A percentile compares a stretch with the other conserved stretches of the same genome.
phyloP scores from a whole-genome alignment of 163 green algal species.

The Scenedesmus sp. region DNA sequence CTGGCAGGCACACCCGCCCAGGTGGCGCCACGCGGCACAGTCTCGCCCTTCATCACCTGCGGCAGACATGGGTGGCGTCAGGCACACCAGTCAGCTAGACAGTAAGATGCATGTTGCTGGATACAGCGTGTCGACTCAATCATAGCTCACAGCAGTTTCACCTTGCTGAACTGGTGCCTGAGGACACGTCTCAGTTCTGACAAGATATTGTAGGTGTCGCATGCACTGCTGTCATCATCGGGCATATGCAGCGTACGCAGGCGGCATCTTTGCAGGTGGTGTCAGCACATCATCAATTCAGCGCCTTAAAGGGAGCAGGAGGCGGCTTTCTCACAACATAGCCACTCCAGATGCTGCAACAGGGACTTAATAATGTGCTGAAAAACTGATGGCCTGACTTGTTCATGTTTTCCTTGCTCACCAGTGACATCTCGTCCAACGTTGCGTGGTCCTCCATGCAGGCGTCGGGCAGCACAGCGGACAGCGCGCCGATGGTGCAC shows the following conservation, averaged over 20 bases:
- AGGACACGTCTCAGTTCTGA: too few species aligned
- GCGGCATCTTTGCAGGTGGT: too few species aligned
- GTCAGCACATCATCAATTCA: not conserved
- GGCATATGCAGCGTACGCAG: too few species aligned
- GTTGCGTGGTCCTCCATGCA: not conserved
- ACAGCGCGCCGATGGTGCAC: not conserved
- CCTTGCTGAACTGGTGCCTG: too few species aligned
- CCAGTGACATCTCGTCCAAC: not conserved
- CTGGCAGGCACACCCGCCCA: not conserved
- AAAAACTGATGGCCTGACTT: not conserved
- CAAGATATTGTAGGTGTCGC: too few species aligned
- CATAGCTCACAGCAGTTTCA: too few species aligned
- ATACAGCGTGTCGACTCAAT: too few species aligned
- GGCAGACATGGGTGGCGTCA: not conserved
- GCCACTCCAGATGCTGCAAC: too few species aligned
- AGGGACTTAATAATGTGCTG: not conserved
- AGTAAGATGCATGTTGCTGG: not conserved
- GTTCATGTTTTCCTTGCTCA: not conserved
- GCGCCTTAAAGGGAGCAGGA: too few species aligned
- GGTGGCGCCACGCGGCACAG: not conserved
- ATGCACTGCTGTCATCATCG: too few species aligned
- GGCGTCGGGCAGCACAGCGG: not conserved
- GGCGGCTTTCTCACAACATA: too few species aligned
- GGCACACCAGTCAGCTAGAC: not conserved
- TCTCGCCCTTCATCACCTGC: conserved; percentile 20